Evolutionary conservation across 768 basidiomycete species (phyloP).

Genomic region (Zangia roseola): DNA sequence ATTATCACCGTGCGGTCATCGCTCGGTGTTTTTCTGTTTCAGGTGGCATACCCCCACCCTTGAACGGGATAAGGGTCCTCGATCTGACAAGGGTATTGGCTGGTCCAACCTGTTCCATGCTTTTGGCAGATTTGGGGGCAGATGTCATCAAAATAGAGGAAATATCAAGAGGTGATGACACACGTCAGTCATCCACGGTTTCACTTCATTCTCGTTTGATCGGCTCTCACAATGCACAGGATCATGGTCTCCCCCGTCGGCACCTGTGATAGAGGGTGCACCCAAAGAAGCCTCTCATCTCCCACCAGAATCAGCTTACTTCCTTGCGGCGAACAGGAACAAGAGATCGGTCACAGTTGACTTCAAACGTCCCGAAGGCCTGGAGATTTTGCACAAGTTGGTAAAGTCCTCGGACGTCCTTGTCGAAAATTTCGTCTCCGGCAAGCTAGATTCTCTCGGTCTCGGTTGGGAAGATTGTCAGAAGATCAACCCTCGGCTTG

Average conservation of each 20-base stretch:
- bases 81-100: conserved; percentile 90
- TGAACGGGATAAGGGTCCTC: conserved; percentile 78
- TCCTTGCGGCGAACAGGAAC: conserved; percentile 84
- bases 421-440: conserved; percentile 85
- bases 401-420: conserved; percentile 77
- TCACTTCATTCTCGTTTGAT: conserved; percentile 11
- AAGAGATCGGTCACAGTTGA: conserved; percentile 89
- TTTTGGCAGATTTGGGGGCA: conserved; percentile 88
- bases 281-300: conserved; percentile 59
- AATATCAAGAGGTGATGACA: conserved; percentile 81
- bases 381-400: conserved; percentile 70
- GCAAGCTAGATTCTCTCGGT: conserved; percentile 82
- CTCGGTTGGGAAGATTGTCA: conserved; percentile 83
- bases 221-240: conserved; percentile 38
- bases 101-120: conserved; percentile 91
- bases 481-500: conserved; percentile 72
- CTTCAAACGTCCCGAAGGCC: conserved; percentile 76
- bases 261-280: conserved; percentile 45
- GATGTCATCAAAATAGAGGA: conserved; percentile 95
- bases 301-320: conserved; percentile 92
- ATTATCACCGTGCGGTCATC: not conserved
- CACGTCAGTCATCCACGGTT: conserved; percentile 48
- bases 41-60: conserved; percentile 68
- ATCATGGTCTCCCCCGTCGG: conserved; percentile 64
- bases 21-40: conserved; percentile 15